These are phyloP conservation scores for Leccinum pachyderme DNA, from an alignment of 1,284 basidiomycete genomes.

Conservation along the genomic window DNA sequence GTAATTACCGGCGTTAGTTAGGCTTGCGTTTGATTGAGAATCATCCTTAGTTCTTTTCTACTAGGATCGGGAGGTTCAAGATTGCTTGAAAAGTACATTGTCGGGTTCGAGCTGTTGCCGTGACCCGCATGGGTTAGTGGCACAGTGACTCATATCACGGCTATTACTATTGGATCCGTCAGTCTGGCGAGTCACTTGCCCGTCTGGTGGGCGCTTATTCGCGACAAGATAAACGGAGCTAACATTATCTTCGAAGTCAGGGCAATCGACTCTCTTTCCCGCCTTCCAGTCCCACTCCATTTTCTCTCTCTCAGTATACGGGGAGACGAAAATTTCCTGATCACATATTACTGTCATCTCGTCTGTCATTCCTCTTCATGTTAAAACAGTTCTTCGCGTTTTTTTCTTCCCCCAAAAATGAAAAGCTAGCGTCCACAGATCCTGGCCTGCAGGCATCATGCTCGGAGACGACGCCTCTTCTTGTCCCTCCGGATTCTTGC, in stretches of 20 bases:
- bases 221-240: background rate
- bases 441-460: constrained; percentile 1
- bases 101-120: background rate
- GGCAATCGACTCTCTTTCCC: background rate
- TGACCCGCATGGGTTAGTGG: background rate
- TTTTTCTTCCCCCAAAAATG: background rate
- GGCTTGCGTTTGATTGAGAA: background rate
- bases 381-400: constrained; percentile 3
- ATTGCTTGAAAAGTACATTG: background rate
- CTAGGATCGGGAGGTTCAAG: background rate
- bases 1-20: background rate
- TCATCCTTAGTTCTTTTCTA: background rate
- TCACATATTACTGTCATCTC: background rate
- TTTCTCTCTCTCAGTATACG: constrained; percentile 27
- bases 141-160: background rate
- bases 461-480: constrained; percentile 37
- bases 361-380: background rate
- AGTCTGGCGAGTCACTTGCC: background rate
- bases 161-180: background rate
- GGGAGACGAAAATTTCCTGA: background rate
- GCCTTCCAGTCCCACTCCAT: background rate
- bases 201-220: background rate
- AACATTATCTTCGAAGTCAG: background rate
- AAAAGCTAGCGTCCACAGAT: constrained; percentile 1
- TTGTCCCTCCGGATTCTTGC: constrained; percentile 47